Evolutionary conservation across 2,329 filamentous ascomycete species (phyloP), one percentile per base, ranked within the genome.

Genomic region (Botrytis elliptica): DNA sequence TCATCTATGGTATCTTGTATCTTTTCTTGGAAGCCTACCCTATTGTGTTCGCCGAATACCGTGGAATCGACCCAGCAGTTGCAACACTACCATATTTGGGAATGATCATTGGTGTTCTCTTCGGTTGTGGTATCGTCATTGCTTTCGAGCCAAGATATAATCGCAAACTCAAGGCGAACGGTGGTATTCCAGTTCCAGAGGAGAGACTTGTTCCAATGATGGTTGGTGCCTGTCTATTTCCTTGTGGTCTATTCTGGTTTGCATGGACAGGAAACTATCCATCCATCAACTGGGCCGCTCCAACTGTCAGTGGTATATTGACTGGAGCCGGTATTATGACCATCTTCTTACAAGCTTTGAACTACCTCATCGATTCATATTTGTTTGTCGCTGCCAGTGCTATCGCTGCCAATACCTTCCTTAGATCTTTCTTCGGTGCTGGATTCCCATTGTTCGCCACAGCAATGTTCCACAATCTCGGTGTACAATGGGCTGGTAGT

Each of bases 131-230:
- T 69, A 75, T 85, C 10, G 85, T 86, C 64, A 90, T 95, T 75
- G 84, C 92, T 71, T 78, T 88, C 62, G 86, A 87, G 79, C 88
- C 89, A 38, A 85, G 85, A 81, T 95, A 95, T 82, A 87, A 88
- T 78, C 86, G 87, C 78, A 79, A 80, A 36, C 71, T 82, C 20
- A 75, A 77, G 52, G 77, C 78, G 38, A 77, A 82, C 29, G 66
- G 74, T 22, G 80, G 79, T 4, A 75, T 77, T 10, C 78, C 81
- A 14, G 76, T 83, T n/a, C 80, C 86, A 78, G 79, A 69, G 59
- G 78, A 76, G 82, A 7, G 84, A 83, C 46, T 86, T 14, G 77
- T 83, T 25, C 77, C 84, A 40, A 83, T 83, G 7, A 83, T 83
- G 76, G 25, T 83, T 25, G 84, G 84, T 33, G 81, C 83, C 10